Base-by-base conservation (phyloP, 331 rosid species). In the Rhamnella rubrinervis region DNA sequence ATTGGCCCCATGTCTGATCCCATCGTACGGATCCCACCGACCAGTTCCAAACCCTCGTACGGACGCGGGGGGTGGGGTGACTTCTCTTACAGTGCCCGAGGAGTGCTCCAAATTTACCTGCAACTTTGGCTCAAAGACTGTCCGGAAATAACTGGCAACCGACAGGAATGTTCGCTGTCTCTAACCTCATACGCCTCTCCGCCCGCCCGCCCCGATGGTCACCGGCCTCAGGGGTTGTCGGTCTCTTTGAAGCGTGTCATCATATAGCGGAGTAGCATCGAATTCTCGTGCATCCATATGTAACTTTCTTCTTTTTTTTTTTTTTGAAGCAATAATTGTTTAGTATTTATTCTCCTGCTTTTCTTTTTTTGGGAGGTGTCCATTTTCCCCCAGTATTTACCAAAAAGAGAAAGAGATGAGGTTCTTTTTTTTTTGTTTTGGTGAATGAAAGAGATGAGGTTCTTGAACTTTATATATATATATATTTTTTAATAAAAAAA, bases 171-270 rank as follows among this genome's bases (percentile, higher is more conserved):
- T 82, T 82, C 18, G 73, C 61, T 80, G 81, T 83, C 71, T 20
- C 59, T 31, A 46, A 4, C 68, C 35, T 12, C 62, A 52, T 40
- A 8, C 46, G n/a, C 44, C 41, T 72, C 16, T 4, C 18, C 8
- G 68, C 61, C 6, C 28, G n/a, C 78, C 71, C 74, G 8, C 61
- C 6, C 28, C 40, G 31, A 41, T 18, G 19, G 82, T 72, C 89
- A 87, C 93, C 84, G 96, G 88, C 70, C 44, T 26, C 71, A 75
- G 61, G 35, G 67, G 95, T 91, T 79, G 85, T 84, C 86, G 63
- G 84, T 80, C 75, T 23, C 50, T 2, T 19, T 5, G 0, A 1
- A 19, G 80, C 83, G 87, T 67, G 90, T 78, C 86, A n/a, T 6
- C 26, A 4, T 12, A 1, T 1, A 2, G 56, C 14, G 59, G 3